Percentiles rank a stretch among this genome's conserved stretches.
These are phyloP conservation scores for Cymbidium sinense DNA, from an alignment of 106 monocot species.

Conservation along the genomic window DNA sequence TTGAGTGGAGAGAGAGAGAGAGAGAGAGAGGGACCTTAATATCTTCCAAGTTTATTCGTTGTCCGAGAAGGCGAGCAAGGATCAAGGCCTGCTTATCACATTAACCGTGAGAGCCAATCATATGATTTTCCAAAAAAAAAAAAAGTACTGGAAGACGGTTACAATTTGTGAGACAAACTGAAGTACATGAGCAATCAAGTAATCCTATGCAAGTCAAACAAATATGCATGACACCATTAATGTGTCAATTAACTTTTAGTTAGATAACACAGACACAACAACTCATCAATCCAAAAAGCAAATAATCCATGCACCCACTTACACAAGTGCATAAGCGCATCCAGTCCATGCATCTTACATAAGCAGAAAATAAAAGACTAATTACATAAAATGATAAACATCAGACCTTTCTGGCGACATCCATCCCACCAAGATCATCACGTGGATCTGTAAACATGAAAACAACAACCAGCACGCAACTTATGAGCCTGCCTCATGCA, in stretches of 20 bases:
- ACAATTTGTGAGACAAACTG: not conserved
- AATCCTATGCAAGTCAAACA: not conserved
- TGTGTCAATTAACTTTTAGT: not conserved
- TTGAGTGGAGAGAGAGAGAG: not conserved
- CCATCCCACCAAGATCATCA: slow-evolving; percentile 97
- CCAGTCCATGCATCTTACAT: not conserved
- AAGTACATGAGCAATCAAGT: not conserved
- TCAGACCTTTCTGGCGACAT: slow-evolving; percentile 96
- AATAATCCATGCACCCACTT: not conserved
- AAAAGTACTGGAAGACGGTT: not conserved
- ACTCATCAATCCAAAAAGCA: not conserved
- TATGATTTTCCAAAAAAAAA: not conserved
- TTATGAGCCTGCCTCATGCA: not conserved
- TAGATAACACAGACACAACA: not conserved
- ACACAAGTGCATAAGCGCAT: not conserved
- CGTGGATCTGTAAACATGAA: slow-evolving; percentile 75
- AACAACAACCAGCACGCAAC: not conserved
- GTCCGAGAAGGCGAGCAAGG: slow-evolving; percentile 79
- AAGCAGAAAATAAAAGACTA: not conserved
- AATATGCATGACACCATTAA: not conserved
- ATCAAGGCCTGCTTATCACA: slow-evolving; percentile 67
- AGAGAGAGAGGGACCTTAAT: slow-evolving; percentile 43
- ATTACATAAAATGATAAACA: not conserved
- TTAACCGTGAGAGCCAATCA: slow-evolving; percentile 7
- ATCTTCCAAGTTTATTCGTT: slow-evolving; percentile 64